Percentiles rank a stretch among this genome's conserved stretches.
These are phyloP conservation scores for Vigna unguiculata DNA, from an alignment of 306 rosid genomes.

Conservation along the genomic window DNA sequence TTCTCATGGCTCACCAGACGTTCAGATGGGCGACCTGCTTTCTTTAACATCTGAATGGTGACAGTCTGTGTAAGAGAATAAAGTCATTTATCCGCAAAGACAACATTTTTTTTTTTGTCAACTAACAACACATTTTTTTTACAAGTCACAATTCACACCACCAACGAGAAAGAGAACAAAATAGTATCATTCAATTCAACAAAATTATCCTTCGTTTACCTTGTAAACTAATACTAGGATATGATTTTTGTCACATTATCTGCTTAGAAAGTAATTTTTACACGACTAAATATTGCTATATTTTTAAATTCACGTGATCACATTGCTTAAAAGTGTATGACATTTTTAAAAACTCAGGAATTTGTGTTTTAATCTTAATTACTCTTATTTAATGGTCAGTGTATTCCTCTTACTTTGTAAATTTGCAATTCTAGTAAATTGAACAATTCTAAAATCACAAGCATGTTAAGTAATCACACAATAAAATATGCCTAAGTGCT, in stretches of 20 bases:
- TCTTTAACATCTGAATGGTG: slow-evolving; percentile 82
- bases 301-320: not conserved
- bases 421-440: not conserved
- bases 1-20: slow-evolving; percentile 83
- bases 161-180: not conserved
- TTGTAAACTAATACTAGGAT: not conserved
- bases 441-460: not conserved
- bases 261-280: not conserved
- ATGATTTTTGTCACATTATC: not conserved
- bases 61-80: slow-evolving; percentile 63
- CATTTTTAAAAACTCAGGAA: too few relatives aligned
- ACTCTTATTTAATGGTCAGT: not conserved
- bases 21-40: slow-evolving; percentile 86
- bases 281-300: not conserved
- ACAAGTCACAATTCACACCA: slow-evolving; percentile 8
- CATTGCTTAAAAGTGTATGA: not conserved
- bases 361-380: not conserved
- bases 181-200: slow-evolving; percentile 9
- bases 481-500: not conserved
- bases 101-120: slow-evolving; percentile 5
- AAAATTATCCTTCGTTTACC: not conserved
- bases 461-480: slow-evolving; percentile 10
- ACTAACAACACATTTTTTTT: too few relatives aligned
- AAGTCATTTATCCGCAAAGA: slow-evolving; percentile 50
- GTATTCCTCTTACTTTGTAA: not conserved